Evolutionary conservation across 2,329 filamentous ascomycete species (phyloP).

Genomic region (Cladosporium austrohemisphaericum): DNA sequence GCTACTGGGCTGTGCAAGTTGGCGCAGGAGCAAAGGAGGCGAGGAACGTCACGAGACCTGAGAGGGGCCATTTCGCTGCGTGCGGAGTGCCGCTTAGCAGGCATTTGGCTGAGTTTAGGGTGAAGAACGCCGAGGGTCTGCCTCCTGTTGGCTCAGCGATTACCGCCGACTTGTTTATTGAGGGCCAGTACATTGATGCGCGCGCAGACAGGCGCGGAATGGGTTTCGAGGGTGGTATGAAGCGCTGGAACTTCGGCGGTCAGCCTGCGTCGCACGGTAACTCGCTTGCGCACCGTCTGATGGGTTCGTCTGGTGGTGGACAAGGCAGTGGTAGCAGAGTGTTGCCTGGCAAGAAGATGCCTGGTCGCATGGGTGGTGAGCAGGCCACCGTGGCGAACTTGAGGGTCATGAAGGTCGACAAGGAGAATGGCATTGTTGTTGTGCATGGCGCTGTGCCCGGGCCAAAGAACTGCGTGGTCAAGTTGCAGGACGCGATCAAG

Average conservation of each 20-base stretch:
- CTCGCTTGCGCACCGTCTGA: conserved; percentile 86
- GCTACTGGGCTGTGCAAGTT: conserved; percentile 92
- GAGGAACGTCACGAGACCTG: conserved; percentile 72
- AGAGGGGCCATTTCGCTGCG: conserved; percentile 82
- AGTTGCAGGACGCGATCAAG: conserved; percentile 86
- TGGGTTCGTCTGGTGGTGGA: conserved; percentile 83
- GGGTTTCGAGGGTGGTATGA: conserved; percentile 98
- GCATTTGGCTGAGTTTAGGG: conserved; percentile 81
- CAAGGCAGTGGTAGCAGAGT: conserved; percentile 93
- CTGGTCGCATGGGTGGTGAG: conserved; percentile 89
- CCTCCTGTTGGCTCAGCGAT: conserved; percentile 71
- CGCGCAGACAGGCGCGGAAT: conserved; percentile 75
- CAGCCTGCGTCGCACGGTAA: conserved; percentile 93
- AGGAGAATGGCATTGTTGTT: conserved; percentile 80
- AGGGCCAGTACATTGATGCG: conserved; percentile 87
- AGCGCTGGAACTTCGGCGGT: conserved; percentile 83
- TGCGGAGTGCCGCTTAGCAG: conserved; percentile 80
- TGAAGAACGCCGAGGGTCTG: conserved; percentile 69
- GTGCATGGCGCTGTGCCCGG: conserved; percentile 85
- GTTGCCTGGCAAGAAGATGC: conserved; percentile 95
- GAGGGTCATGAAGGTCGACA: conserved; percentile 81
- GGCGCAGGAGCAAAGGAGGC: conserved; percentile 72
- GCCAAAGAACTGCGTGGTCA: conserved; percentile 79
- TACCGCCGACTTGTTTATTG: conserved; percentile 83
- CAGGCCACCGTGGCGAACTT: conserved; percentile 88